Evolutionary conservation across 2,329 filamentous ascomycete species (phyloP).

Genomic region (Aspergillus cejpii): DNA sequence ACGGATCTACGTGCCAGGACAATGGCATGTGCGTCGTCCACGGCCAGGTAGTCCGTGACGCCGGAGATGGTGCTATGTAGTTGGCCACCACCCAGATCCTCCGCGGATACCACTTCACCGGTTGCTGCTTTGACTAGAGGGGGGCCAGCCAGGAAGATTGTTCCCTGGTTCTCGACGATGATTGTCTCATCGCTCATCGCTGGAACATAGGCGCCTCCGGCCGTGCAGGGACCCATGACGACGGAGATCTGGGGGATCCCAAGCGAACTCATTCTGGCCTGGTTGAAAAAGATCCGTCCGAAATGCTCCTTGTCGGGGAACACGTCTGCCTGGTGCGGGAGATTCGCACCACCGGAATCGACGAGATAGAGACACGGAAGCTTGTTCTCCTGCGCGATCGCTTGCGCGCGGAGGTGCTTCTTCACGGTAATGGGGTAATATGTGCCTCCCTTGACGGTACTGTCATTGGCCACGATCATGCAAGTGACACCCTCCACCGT

Average conservation of each 20-base stretch:
- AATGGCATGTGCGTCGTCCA: conserved; percentile 87
- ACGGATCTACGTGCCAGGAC: conserved; percentile 77
- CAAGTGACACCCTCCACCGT: conserved; percentile 85
- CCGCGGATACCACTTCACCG: conserved; percentile 81
- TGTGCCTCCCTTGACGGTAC: conserved; percentile 92
- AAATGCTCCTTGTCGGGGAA: conserved; percentile 95
- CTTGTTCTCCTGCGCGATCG: conserved; percentile 80
- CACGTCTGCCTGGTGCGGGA: conserved; percentile 90
- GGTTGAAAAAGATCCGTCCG: conserved; percentile 96
- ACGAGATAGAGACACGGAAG: conserved; percentile 88
- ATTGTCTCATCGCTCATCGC: conserved; percentile 98
- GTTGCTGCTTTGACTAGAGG: conserved; percentile 94
- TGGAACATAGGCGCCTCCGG: conserved; percentile 90
- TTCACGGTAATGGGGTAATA: conserved; percentile 98
- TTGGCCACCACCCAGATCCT: conserved; percentile 83
- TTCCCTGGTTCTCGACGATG: conserved; percentile 91
- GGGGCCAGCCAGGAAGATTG: conserved; percentile 92
- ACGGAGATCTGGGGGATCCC: conserved; percentile 91
- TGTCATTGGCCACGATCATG: conserved; percentile 91
- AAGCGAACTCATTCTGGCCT: conserved; percentile 81
- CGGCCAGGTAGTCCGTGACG: conserved; percentile 90
- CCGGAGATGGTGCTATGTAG: conserved; percentile 87
- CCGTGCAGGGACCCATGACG: conserved; percentile 96
- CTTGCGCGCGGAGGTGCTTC: conserved; percentile 90
- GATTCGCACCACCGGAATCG: conserved; percentile 89